Evolutionary conservation across 345 rosid species (phyloP).

Genomic region (Conringia planisiliqua): DNA sequence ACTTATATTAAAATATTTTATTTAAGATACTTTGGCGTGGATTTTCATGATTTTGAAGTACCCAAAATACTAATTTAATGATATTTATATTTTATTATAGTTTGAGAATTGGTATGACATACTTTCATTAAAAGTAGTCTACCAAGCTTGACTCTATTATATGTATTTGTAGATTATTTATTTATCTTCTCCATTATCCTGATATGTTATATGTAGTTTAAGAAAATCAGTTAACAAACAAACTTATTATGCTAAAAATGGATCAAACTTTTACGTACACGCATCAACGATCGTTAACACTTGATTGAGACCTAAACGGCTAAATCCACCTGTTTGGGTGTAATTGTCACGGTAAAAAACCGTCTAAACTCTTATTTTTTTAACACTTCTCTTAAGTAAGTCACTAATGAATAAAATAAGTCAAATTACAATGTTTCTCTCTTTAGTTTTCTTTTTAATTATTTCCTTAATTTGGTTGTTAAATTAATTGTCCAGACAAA

Average conservation of each 20-base stretch:
- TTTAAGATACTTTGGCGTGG: no score
- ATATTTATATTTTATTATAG: no score
- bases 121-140: no score
- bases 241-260: not conserved
- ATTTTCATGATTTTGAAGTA: no score
- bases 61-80: no score
- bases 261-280: not conserved
- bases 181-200: no score
- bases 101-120: no score
- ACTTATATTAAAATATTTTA: no score
- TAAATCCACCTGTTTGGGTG: not conserved
- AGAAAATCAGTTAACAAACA: not conserved
- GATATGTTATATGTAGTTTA: no score
- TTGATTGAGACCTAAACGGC: not conserved
- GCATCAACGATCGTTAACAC: not conserved
- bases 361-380: not conserved
- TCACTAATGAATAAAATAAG: not conserved
- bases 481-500: constrained; percentile 21
- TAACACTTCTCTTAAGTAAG: not conserved
- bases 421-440: not conserved
- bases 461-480: not conserved
- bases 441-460: not conserved
- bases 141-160: no score
- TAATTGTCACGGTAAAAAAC: not conserved
- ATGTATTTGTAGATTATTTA: not conserved